Conservation (phyloP, 257 asterid genomes). For the Lavandula angustifolia region DNA sequence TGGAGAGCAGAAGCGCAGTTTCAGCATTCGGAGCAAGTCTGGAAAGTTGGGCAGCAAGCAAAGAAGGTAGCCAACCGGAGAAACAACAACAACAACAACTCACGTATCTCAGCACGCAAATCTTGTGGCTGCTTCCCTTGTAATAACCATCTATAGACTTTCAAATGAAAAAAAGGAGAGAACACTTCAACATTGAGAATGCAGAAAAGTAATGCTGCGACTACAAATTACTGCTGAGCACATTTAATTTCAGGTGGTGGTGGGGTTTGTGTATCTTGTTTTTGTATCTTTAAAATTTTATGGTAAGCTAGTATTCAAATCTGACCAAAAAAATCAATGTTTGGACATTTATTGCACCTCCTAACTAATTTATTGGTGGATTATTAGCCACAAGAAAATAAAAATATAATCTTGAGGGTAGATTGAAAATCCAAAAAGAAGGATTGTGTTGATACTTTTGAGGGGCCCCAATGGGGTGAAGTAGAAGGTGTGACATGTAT, state of each 20-base stretch:
- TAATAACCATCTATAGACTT: constrained; percentile 41
- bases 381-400: too few species aligned
- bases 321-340: constrained; percentile 17
- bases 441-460: neutral
- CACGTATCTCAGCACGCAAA: constrained; percentile 42
- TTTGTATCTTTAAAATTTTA: neutral
- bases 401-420: neutral
- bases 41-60: constrained; percentile 53
- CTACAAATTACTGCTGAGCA: neutral
- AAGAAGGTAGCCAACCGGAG: constrained; percentile 45
- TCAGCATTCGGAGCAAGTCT: constrained; percentile 76
- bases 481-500: neutral
- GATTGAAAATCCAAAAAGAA: constrained; percentile 1
- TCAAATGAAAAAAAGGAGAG: neutral
- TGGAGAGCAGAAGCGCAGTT: constrained; percentile 74
- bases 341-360: neutral
- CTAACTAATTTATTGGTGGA: too few species aligned
- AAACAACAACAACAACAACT: constrained; percentile 43
- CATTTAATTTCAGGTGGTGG: constrained; percentile 23
- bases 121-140: constrained; percentile 91
- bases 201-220: neutral
- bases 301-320: constrained; percentile 4
- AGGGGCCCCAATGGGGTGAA: neutral
- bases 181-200: neutral
- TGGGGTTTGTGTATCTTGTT: neutral